Conservation (phyloP, 106 monocot species). For the Cymbidium sinense region DNA sequence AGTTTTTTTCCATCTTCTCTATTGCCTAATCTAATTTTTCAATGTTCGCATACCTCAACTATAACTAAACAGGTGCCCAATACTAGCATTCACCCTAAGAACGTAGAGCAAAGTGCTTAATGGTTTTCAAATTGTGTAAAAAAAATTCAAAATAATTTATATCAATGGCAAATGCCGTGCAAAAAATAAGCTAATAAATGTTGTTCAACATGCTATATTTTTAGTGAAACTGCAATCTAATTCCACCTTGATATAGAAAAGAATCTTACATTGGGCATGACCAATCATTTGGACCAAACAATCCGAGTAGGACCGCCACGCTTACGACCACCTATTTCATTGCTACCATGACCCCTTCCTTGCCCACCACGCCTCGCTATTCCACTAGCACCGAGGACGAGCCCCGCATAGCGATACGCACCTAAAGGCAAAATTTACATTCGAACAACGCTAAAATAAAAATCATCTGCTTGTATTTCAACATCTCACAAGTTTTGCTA, state of each 20-base stretch:
- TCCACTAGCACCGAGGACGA: conserved; percentile 92
- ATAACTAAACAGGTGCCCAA: no score
- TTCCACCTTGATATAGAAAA: background rate
- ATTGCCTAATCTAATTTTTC: no score
- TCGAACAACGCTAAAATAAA: conserved; percentile 57
- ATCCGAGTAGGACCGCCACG: conserved; percentile 69
- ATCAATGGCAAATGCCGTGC: background rate
- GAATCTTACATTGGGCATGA: conserved; percentile 88
- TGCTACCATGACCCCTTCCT: conserved; percentile 54
- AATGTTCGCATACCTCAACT: no score
- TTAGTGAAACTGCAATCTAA: background rate
- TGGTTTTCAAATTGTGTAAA: background rate
- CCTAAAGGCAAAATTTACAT: conserved; percentile 99
- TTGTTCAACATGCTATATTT: background rate
- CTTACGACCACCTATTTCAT: conserved; percentile 41
- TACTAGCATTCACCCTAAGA: background rate
- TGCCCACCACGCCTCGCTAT: conserved; percentile 48
- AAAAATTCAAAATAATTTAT: background rate
- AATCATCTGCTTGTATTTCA: conserved; percentile 1
- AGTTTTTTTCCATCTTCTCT: no score
- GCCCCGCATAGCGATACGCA: conserved; percentile 97
- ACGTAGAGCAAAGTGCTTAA: background rate
- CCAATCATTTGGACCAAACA: conserved; percentile 99
- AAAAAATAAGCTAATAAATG: background rate
- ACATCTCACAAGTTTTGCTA: background rate